These are phyloP conservation scores for Stenogyne calaminthoides DNA, from an alignment of 305 asterid species.

Conservation along the genomic window DNA sequence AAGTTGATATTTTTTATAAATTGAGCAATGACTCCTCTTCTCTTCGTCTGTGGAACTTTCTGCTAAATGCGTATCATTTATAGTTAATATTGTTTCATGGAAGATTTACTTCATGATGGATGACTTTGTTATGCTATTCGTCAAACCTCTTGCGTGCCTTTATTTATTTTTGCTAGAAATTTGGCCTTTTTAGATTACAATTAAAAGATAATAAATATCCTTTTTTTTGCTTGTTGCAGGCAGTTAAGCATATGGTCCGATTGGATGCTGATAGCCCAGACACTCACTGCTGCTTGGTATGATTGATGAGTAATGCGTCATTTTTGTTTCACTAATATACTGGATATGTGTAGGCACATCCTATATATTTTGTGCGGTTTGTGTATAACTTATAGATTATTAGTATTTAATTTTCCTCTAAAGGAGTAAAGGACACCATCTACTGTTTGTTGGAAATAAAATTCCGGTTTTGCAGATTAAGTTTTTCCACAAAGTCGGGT, in stretches of 20 bases:
- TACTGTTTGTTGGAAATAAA: constrained; percentile 12
- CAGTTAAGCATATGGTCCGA: constrained; percentile 76
- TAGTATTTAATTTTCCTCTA: not conserved
- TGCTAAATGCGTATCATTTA: not conserved
- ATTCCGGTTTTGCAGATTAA: constrained; percentile 58
- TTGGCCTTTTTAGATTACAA: constrained; percentile 17
- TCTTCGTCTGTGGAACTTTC: constrained; percentile 6
- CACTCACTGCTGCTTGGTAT: constrained; percentile 94
- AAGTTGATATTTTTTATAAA: not conserved
- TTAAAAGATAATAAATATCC: constrained; percentile 23
- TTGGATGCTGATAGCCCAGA: constrained; percentile 84
- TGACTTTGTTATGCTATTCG: constrained; percentile 14
- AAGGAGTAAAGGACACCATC: not conserved
- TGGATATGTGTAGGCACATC: not conserved
- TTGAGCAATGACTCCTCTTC: constrained; percentile 1
- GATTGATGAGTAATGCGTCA: constrained; percentile 29
- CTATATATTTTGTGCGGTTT: not conserved
- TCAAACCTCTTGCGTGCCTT: not conserved
- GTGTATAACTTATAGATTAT: not conserved
- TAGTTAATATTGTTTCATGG: not conserved
- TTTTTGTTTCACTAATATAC: not conserved
- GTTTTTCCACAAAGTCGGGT: constrained; percentile 79
- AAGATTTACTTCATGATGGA: constrained; percentile 9
- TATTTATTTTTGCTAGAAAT: constrained; percentile 9
- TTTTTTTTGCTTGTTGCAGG: constrained; percentile 51